Conservation (phyloP, 208 protist species). For the Crithidia expoeki region DNA sequence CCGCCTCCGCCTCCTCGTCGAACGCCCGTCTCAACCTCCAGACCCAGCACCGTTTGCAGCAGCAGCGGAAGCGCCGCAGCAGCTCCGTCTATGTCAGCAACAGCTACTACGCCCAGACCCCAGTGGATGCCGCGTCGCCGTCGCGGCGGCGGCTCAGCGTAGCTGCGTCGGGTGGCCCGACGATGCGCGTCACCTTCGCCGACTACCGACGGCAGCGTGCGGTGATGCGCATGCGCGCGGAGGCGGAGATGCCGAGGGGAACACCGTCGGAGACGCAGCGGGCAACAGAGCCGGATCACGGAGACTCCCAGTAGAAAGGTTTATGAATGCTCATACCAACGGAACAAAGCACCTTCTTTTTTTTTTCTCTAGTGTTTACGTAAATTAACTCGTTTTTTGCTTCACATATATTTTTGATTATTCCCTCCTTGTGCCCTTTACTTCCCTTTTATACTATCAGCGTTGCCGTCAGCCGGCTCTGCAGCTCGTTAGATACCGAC, state of each 20-base stretch:
- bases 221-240: constrained; percentile 18
- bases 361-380: constrained; percentile 4
- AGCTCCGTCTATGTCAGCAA: constrained; percentile 5
- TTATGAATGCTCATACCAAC: too few species aligned
- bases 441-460: background rate
- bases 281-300: constrained; percentile 17
- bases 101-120: background rate
- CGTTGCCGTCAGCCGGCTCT: background rate
- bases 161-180: background rate
- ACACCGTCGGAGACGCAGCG: constrained; percentile 22
- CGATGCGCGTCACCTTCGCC: constrained; percentile 29
- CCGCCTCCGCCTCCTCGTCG: background rate
- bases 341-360: background rate
- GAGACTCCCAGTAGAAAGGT: background rate
- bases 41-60: background rate
- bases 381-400: background rate
- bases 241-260: constrained; percentile 2
- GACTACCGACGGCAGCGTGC: constrained; percentile 38
- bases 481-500: background rate
- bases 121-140: constrained; percentile 1
- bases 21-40: background rate
- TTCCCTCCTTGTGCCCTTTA: background rate
- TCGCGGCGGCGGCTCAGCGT: constrained; percentile 19
- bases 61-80: constrained; percentile 1
- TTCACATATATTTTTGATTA: background rate